Conservation (phyloP, 2,329 filamentous ascomycete genomes). For the Diplodia corticola region DNA sequence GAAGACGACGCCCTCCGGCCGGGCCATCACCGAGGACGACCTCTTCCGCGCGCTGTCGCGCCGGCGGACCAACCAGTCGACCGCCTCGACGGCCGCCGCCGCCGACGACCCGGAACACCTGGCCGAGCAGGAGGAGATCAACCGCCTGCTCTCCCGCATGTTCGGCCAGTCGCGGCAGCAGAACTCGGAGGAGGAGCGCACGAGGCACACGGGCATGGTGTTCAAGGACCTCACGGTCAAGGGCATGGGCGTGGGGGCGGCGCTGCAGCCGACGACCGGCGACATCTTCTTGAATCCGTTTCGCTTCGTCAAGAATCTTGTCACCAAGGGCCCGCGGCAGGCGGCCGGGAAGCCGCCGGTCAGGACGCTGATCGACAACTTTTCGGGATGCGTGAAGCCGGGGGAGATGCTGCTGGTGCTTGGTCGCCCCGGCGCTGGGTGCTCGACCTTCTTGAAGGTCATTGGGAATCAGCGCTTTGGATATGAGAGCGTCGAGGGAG, state of each 20-base stretch:
- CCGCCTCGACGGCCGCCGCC: neutral
- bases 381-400: slow-evolving; percentile 68
- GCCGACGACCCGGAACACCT: slow-evolving; percentile 2
- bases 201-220: slow-evolving; percentile 66
- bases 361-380: slow-evolving; percentile 65
- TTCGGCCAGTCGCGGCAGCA: slow-evolving; percentile 66
- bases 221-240: slow-evolving; percentile 66
- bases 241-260: slow-evolving; percentile 61
- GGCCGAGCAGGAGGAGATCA: slow-evolving; percentile 54
- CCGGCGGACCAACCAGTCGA: slow-evolving; percentile 47
- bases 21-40: slow-evolving; percentile 52
- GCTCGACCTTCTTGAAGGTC: slow-evolving; percentile 70
- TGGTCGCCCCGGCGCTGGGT: slow-evolving; percentile 68
- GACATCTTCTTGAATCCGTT: slow-evolving; percentile 63
- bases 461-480: slow-evolving; percentile 65
- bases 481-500: slow-evolving; percentile 59
- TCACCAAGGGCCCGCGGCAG: slow-evolving; percentile 45
- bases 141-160: slow-evolving; percentile 67
- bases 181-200: slow-evolving; percentile 69
- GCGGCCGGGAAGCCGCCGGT: slow-evolving; percentile 55
- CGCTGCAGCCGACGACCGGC: slow-evolving; percentile 60
- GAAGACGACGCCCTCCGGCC: slow-evolving; percentile 21
- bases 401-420: slow-evolving; percentile 72
- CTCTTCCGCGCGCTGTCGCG: slow-evolving; percentile 53
- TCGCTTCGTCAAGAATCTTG: slow-evolving; percentile 54